phyloP scores from a whole-genome alignment of 129 eudicot species.

The Flaveria brownii region DNA sequence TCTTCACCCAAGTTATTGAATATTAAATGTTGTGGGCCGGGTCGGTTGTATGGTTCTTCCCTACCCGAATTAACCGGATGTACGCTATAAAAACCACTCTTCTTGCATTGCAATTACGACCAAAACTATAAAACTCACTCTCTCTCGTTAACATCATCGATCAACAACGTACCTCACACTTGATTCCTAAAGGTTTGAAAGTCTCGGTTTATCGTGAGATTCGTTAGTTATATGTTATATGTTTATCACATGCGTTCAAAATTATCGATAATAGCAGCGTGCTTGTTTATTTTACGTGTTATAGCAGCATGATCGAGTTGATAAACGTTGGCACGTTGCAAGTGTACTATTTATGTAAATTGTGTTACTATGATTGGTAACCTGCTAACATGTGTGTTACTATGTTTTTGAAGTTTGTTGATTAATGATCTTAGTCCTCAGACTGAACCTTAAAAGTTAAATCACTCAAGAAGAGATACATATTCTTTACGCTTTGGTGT shows the following conservation, averaged over 20 bases:
- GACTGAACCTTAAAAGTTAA: too few species aligned
- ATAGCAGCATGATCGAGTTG: neutral
- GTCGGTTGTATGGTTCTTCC: neutral
- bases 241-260: neutral
- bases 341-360: neutral
- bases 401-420: neutral
- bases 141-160: neutral
- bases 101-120: neutral
- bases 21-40: slow-evolving; percentile 1
- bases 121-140: neutral
- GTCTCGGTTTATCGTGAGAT: neutral
- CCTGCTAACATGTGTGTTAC: neutral
- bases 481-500: too few species aligned
- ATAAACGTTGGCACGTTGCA: neutral
- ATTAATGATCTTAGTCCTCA: neutral
- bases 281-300: neutral
- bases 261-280: neutral
- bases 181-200: neutral
- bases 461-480: too few species aligned
- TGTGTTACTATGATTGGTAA: neutral
- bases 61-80: neutral
- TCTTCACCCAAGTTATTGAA: neutral
- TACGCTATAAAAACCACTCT: neutral
- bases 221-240: neutral
- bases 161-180: neutral